Base-by-base conservation (phyloP, 768 basidiomycete genomes). In the Russula sp. region DNA sequence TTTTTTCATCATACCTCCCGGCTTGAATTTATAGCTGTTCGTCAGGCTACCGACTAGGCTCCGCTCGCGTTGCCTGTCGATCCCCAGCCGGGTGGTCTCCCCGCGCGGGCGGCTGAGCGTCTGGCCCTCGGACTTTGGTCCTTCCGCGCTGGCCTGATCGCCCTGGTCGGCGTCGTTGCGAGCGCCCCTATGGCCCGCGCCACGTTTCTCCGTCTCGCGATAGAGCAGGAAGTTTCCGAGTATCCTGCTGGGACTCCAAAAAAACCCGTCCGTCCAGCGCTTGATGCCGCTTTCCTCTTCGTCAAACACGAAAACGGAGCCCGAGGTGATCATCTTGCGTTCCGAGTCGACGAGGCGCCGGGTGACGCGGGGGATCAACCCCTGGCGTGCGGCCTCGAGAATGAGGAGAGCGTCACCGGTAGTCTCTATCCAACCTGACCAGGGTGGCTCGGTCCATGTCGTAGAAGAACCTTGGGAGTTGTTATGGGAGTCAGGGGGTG, bases 201-300 rank as follows among this genome's bases (percentile, higher is more conserved):
- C 86, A 55, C 85, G 78, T 74, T 92, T 93, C 73, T 94, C 92
- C 7, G 91, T 93, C 75, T 97, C 92, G 65, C 94, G 87, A 75
- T 98, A 98, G 64, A 96, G 85, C 69, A 98, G 78, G 71, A 97
- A 98, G 73, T 98, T 98, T 68, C 92, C 92, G 61, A 97, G 77
- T 36, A 97, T 97, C 60, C 95, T 80, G 66, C 87, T 89, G 0
- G 95, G 95, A 67, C 88, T 90, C 95, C 95, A 97, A 71, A 89
- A 88, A 71, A 90, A 87, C n/a, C 94, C 93, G 75, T 98, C 95
- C 1, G 95, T 98, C 91, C 94, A 97, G 47, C 95, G 82, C 77
- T 95, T 96, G 77, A 98, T 98, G 32, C 94, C 93, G 69, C 90
- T 93, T 75, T 96, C 93, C 69, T 93, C 88, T 77, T 97, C 95